phyloP scores from a whole-genome alignment of 148 eudicot species.

The Salicornia ramosissima region DNA sequence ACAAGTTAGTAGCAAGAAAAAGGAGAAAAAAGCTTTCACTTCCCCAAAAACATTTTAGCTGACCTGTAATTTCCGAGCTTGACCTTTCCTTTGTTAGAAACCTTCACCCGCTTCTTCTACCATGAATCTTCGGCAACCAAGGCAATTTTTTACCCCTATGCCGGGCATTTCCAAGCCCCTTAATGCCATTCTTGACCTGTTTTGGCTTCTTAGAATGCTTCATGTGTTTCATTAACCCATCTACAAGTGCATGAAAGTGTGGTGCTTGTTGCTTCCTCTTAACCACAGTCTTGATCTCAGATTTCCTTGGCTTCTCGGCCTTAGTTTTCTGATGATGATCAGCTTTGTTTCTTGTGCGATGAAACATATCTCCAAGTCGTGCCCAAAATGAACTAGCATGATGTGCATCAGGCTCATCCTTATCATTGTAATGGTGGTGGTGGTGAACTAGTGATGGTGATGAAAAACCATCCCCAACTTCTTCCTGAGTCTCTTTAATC shows the following conservation, averaged over 20 bases:
- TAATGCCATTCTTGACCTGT: slow-evolving; percentile 18
- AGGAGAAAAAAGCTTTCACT: too few relatives aligned
- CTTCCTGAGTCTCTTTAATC: slow-evolving; percentile 45
- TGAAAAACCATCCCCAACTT: slow-evolving; percentile 62
- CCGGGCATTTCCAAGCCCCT: slow-evolving; percentile 15
- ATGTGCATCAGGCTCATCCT: slow-evolving; percentile 19
- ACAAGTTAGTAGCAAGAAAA: not conserved
- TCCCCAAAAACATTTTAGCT: too few relatives aligned
- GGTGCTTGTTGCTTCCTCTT: slow-evolving; percentile 32
- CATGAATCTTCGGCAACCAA: slow-evolving; percentile 37
- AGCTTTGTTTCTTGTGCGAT: slow-evolving; percentile 16
- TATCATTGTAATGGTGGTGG: slow-evolving; percentile 35
- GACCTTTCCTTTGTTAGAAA: too few relatives aligned
- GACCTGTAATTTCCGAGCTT: too few relatives aligned
- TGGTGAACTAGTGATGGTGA: slow-evolving; percentile 60
- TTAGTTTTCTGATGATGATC: slow-evolving; percentile 29
- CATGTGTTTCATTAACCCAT: slow-evolving; percentile 30
- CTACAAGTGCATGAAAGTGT: slow-evolving; percentile 42
- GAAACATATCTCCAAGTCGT: slow-evolving; percentile 29
- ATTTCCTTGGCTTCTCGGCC: slow-evolving; percentile 31
- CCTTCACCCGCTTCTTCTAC: too few relatives aligned
- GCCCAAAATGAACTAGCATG: slow-evolving; percentile 31
- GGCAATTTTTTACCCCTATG: slow-evolving; percentile 28
- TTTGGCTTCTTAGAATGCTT: slow-evolving; percentile 43
- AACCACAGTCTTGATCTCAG: slow-evolving; percentile 20